Evolutionary conservation across 768 basidiomycete genomes (phyloP), one percentile per base, ranked within the genome.

Genomic region (Dentipellis sp.): DNA sequence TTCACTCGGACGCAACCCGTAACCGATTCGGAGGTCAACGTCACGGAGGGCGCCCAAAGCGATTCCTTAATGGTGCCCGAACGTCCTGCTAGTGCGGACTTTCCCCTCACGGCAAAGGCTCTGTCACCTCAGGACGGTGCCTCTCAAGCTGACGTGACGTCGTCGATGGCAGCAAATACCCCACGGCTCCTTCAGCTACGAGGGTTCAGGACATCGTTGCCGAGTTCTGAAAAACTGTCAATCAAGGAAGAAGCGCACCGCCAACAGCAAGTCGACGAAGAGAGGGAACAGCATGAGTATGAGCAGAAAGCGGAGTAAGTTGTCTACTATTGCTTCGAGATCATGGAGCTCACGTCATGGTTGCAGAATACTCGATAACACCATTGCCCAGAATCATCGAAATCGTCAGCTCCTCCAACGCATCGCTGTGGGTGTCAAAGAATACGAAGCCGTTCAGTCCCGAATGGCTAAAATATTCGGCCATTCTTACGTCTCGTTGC

Each of bases 401-500:
- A 80, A 85, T 39, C 79, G 88, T 36, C 83, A 86, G 61, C 72
- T 86, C 23, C 72, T 89, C 23, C 83, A 88, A 61, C 79, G 80
- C 55, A 75, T 88, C 54, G 80, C 85, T 1, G 71, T 71, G 7
- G 76, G 75, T 29, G 73, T 89, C 46, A 75, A 78, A 60, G 88
- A 90, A 51, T 87, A 83, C 57, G 85, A 90, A 56, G 63, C 72
- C 9, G 69, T 83, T 10, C 85, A 82, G 61, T 68, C 74, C n/a
- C 72, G 72, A 35, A 69, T 84, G 40, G 72, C 77, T 57, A 71
- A 71, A 21, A 66, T 75, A 3, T 71, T 84, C 21, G 80, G 76
- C 14, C 66, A 79, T 29, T 66, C 73, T 8, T 73, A 81, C 60
- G 70, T 64, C 14, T 70, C 72, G 39, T 72, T 91, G 40, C 83